Evolutionary conservation across 345 rosid species (phyloP).

Genomic region (Eutrema japonicum): DNA sequence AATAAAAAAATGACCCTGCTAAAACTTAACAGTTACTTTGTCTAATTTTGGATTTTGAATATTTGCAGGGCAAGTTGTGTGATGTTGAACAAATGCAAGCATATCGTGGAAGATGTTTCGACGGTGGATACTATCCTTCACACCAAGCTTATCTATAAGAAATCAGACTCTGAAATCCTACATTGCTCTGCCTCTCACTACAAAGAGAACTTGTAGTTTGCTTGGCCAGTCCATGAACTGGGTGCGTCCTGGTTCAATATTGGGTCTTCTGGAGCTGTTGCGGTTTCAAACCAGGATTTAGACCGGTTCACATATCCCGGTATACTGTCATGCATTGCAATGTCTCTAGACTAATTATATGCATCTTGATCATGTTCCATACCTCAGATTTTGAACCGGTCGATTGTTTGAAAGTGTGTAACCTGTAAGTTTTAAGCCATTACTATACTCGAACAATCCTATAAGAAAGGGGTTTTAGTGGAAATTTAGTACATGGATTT

Average conservation of each 20-base stretch:
- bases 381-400: neutral
- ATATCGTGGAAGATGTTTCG: conserved; percentile 60
- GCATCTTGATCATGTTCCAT: conserved; percentile 9
- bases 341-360: neutral
- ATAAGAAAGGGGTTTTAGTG: too few species aligned
- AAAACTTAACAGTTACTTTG: neutral
- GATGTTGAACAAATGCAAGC: conserved; percentile 72
- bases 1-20: neutral
- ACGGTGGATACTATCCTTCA: conserved; percentile 57
- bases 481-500: too few species aligned
- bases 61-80: conserved; percentile 58
- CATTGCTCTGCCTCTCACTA: conserved; percentile 10
- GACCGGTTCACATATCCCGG: neutral
- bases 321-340: neutral
- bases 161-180: conserved; percentile 32
- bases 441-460: too few species aligned
- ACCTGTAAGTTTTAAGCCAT: too few species aligned
- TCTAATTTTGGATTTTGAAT: conserved; percentile 8
- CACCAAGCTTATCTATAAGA: conserved; percentile 42
- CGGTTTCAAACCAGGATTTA: conserved; percentile 10
- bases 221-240: conserved; percentile 20
- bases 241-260: neutral
- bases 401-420: too few species aligned
- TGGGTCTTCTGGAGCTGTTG: neutral
- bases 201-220: conserved; percentile 9